Percentiles rank a stretch among this genome's conserved stretches.
Conservation (phyloP, 2,329 filamentous ascomycete genomes). For the Piedraia hortae region DNA sequence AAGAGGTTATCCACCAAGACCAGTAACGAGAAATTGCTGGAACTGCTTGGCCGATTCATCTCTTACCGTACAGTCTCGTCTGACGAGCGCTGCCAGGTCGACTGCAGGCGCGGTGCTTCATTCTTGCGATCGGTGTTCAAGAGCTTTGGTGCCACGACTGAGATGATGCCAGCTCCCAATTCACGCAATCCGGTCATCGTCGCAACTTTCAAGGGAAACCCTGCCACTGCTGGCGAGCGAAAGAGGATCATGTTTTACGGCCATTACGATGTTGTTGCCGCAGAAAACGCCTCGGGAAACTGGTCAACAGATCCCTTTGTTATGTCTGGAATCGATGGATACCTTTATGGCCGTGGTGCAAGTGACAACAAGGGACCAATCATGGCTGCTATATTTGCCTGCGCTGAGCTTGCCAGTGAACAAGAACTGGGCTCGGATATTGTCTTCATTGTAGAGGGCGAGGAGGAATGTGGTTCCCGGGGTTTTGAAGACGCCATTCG, state of each 20-base stretch:
- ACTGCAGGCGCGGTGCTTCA: conserved; percentile 76
- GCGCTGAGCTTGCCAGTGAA: conserved; percentile 65
- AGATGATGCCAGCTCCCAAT: conserved; percentile 63
- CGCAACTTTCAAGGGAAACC: conserved; percentile 61
- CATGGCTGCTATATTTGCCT: conserved; percentile 77
- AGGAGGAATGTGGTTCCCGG: conserved; percentile 81
- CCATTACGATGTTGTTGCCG: conserved; percentile 89
- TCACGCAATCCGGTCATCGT: conserved; percentile 76
- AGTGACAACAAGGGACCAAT: conserved; percentile 96
- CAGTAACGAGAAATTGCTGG: conserved; percentile 34
- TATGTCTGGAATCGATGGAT: conserved; percentile 72
- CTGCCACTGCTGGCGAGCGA: conserved; percentile 32
- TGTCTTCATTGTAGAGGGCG: conserved; percentile 82
- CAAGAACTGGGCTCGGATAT: conserved; percentile 67
- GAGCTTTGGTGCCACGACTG: conserved; percentile 65
- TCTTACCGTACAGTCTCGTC: conserved; percentile 82
- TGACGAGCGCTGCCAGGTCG: conserved; percentile 58
- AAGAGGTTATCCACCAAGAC: conserved; percentile 21
- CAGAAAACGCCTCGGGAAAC: conserved; percentile 52
- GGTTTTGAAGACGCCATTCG: conserved; percentile 68
- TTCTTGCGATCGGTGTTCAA: conserved; percentile 79
- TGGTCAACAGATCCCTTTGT: conserved; percentile 68
- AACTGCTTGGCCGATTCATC: conserved; percentile 53
- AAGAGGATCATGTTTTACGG: conserved; percentile 92
- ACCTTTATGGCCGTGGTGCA: conserved; percentile 82